Evolutionary conservation across 768 basidiomycete genomes (phyloP), one percentile per base, ranked within the genome.

Genomic region (Lyophyllum semitale): DNA sequence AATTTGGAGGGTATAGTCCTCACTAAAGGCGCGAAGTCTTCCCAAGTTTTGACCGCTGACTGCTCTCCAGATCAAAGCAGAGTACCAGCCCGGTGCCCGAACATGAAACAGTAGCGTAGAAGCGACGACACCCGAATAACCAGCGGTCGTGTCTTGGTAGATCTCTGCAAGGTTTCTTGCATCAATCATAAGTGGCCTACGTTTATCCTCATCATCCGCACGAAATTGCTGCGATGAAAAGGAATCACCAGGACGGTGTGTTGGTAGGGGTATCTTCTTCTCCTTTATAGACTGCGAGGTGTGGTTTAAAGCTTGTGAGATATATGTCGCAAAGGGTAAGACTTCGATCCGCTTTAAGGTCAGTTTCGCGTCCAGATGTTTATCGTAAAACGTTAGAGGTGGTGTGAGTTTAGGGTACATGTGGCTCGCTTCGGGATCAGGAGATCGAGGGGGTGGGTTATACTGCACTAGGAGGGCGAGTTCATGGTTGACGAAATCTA

Each of bases 1-100:
- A 7, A 29, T 15, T 33, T 33, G 15, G 25, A 56, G 48, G 13
- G 40, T 33, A 26, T 29, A 56, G 35, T 56, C 49, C 7, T 56
- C 55, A 2, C 38, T 49, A 22, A 50, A 56, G 40, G 55, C 43
- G 25, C 33, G 27, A 17, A n/a, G n/a, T 51, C 5, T 20, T 15
- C 41, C 22, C 18, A 9, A 9, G 3, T 6, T 15, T 4, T 13
- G n/a, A 3, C 6, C 6, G n/a, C 41, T 13, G 17, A 4, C 4
- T 4, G 20, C 9, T 4, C 22, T 8, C 41, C 41, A 43, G 18
- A 9, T 6, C 4, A 43, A 7, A 43, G 41, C 9, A 13, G 18
- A 13, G 4, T 13, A 20, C 41, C 41, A 43, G 7, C 41, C 41
- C 3, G 20, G 26, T 13, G 49, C n/a, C 11, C 11, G 20, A 12